Base-by-base conservation (phyloP, 495 filamentous ascomycete species). In the Staphylotrichum tortipilum region DNA sequence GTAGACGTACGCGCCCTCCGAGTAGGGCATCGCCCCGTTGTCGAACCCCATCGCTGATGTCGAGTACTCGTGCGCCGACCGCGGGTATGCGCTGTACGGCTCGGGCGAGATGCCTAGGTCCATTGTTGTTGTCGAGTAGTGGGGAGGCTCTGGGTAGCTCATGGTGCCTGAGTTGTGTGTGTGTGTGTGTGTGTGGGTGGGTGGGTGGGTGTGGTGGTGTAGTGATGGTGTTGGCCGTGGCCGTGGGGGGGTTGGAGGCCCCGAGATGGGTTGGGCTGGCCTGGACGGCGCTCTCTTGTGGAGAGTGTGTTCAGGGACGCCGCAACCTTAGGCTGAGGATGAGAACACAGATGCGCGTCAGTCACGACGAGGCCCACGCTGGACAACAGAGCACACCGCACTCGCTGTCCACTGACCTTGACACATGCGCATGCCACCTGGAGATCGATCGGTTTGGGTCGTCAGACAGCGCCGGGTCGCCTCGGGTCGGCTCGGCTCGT, bases 31-130 rank as follows among this genome's bases (percentile, higher is more conserved):
- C 9, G 60, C 36, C 6, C 60, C 55, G 46, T 54, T 61, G 24
- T 59, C 68, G 52, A 66, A 75, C n/a, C 56, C 62, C 44, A 70
- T 63, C 23, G 68, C 55, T 21, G n/a, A n/a, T n/a, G 66, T 55
- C 34, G 63, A 50, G 57, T 60, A 68, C n/a, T 70, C 67, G 47
- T 69, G 65, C 15, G 64, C 54, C 15, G 62, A 66, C 23, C 69
- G 67, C 21, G 67, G 56, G 54, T 69, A 70, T 31, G 60, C 66
- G 39, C 60, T 57, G 56, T 59, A 65, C 10, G 60, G 50, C 22
- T 66, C 67, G 38, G 70, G 67, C 17, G 70, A 64, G 55, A 75
- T 62, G 45, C 62, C 61, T 54, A 72, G 56, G 28, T 73, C 70
- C 49, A 74, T 60, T 12, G 62, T 48, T 18, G 68, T 52, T 5